phyloP scores from a whole-genome alignment of 495 filamentous ascomycete genomes.

The Hypoxylon rickii region DNA sequence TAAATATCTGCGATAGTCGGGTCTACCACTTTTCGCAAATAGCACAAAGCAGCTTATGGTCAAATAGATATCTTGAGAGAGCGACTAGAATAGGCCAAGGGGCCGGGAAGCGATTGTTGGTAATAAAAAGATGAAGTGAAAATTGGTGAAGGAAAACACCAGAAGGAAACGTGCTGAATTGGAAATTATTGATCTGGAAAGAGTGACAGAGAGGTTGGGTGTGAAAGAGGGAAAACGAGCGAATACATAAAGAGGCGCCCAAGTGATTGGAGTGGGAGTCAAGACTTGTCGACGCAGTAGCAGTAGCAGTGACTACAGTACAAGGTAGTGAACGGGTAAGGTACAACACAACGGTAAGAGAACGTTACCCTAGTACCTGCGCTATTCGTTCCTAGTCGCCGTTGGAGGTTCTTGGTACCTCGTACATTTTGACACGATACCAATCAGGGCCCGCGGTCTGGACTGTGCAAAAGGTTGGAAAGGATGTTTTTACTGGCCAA shows the following conservation, averaged over 20 bases:
- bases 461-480: constrained; percentile 16
- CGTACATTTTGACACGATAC: constrained; percentile 16
- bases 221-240: constrained; percentile 13
- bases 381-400: background rate
- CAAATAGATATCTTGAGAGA: constrained; percentile 31
- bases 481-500: constrained; percentile 8
- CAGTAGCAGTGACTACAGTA: too few relatives aligned
- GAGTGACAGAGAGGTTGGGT: constrained; percentile 29
- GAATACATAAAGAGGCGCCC: too few relatives aligned
- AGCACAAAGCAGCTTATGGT: constrained; percentile 19
- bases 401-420: background rate
- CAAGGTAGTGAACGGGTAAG: background rate
- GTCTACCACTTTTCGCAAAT: constrained; percentile 10
- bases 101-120: constrained; percentile 25
- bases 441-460: constrained; percentile 15
- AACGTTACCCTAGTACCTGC: too few relatives aligned
- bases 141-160: constrained; percentile 23
- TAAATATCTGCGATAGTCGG: constrained; percentile 9
- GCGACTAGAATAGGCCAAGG: constrained; percentile 28
- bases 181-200: constrained; percentile 10
- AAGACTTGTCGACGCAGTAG: too few relatives aligned
- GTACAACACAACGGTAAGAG: background rate
- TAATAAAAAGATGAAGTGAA: constrained; percentile 23
- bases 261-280: constrained; percentile 23
- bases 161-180: constrained; percentile 5